phyloP scores from a whole-genome alignment of 179 eudicot species.

The Beta corolliflora region DNA sequence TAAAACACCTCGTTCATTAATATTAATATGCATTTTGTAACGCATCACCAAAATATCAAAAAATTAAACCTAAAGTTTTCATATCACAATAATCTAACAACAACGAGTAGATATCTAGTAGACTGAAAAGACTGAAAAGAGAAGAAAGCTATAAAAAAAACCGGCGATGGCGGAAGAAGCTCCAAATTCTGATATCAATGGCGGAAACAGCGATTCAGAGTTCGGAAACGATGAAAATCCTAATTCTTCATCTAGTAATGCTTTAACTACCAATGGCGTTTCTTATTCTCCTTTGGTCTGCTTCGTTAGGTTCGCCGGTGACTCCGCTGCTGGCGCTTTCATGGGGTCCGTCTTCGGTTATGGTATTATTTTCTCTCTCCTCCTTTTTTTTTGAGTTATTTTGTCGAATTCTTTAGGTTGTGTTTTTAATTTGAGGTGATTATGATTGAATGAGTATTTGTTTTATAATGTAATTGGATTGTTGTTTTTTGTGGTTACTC shows the following conservation, averaged over 20 bases:
- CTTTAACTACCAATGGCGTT: slow-evolving; percentile 5
- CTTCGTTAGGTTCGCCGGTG: slow-evolving; percentile 62
- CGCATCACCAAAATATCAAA: background rate
- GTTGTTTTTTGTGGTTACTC: background rate
- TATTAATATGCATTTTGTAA: background rate
- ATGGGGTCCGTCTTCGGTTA: slow-evolving; percentile 89
- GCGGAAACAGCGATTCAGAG: slow-evolving; percentile 34
- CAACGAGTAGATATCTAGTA: slow-evolving; percentile 8
- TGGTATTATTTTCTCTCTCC: slow-evolving; percentile 41
- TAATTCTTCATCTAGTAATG: slow-evolving; percentile 27
- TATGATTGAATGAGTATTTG: background rate
- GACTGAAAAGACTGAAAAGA: background rate
- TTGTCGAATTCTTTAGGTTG: background rate
- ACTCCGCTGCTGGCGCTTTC: slow-evolving; percentile 69
- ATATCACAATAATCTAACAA: background rate
- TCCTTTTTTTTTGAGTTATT: background rate
- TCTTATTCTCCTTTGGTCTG: slow-evolving; percentile 52
- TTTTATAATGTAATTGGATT: background rate
- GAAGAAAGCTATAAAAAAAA: slow-evolving; percentile 5
- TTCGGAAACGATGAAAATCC: slow-evolving; percentile 36
- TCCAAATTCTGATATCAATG: slow-evolving; percentile 24
- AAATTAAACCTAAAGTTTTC: background rate
- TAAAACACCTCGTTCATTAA: background rate
- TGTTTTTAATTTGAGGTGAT: background rate
- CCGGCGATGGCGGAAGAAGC: slow-evolving; percentile 33